Evolutionary conservation across 192 early-diverging fungal species (phyloP), one percentile per base, ranked within the genome.

Genomic region (Chytriomyces sp.): DNA sequence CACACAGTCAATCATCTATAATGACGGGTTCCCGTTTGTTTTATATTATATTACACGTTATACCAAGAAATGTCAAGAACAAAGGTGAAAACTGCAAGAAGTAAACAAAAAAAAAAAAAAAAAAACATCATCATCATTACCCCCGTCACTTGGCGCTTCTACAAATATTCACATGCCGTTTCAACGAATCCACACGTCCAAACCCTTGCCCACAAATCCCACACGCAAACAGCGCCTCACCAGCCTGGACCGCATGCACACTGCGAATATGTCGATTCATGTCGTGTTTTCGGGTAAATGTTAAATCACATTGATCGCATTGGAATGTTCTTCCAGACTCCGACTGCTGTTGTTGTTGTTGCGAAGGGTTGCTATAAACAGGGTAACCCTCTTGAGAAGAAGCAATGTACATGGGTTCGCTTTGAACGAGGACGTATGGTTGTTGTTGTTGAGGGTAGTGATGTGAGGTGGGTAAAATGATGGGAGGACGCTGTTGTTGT

Each of bases 221-320:
- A 57, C 53, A 57, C 13, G 53, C 66, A 47, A 67, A 67, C 46
- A 67, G 18, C 1, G 28, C 43, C 43, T 11, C 66, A 46, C 66
- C 66, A 11, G 66, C 66, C 46, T 46, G 11, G 1, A 67, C 66
- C 16, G 28, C 43, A 24, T 67, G 66, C 13, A 67, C 66, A 8
- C 66, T 67, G 9, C 45, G 28, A 11, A 23, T 28, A 44, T 67
- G 44, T 8, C 66, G 66, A 47, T 13, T 45, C 43, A 67, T 11
- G 66, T 67, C 66, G 46, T 67, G 66, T 67, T 67, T 67, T 45
- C 66, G 1, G 16, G 66, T 28, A 67, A 67, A 67, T 3, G 43
- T 46, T 16, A 67, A 47, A 11, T 10, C 13, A 24, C 66, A 67
- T 28, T 18, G 9, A 46, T 13, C 13, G 45, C 66, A 67, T 13